Evolutionary conservation across 2,329 filamentous ascomycete genomes (phyloP).

Genomic region (Scleromitrula shiraiana): DNA sequence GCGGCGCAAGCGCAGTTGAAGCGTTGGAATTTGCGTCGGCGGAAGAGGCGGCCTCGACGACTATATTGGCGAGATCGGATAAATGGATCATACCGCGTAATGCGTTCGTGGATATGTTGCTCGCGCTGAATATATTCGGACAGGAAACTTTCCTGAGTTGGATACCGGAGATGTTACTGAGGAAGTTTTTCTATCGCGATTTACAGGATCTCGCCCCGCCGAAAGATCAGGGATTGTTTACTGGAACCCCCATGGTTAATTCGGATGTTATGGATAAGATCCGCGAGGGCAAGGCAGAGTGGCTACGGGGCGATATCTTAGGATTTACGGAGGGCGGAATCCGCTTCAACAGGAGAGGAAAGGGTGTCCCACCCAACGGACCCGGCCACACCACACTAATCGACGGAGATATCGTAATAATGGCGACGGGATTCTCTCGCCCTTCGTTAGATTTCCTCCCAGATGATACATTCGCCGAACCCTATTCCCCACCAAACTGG

Average conservation of each 20-base stretch:
- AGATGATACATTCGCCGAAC: conserved; percentile 60
- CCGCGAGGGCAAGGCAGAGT: conserved; percentile 62
- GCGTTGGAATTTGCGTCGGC: conserved; percentile 70
- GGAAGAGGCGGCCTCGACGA: conserved; percentile 58
- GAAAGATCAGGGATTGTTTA: conserved; percentile 69
- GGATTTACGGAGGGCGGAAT: conserved; percentile 57
- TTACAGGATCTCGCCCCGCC: conserved; percentile 64
- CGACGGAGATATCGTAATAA: conserved; percentile 67
- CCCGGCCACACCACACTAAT: conserved; percentile 60
- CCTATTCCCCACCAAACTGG: conserved; percentile 77
- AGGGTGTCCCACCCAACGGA: conserved; percentile 68
- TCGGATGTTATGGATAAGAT: conserved; percentile 71
- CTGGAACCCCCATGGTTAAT: conserved; percentile 81
- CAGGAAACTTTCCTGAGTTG: conserved; percentile 68
- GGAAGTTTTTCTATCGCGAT: conserved; percentile 76
- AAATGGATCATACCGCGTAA: conserved; percentile 88
- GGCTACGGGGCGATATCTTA: conserved; percentile 75
- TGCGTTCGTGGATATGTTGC: conserved; percentile 60
- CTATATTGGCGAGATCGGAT: conserved; percentile 67
- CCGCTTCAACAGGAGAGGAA: conserved; percentile 60
- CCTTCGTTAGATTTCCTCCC: conserved; percentile 69
- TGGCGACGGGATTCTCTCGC: conserved; percentile 76
- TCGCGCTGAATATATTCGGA: conserved; percentile 72
- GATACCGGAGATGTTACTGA: conserved; percentile 69
- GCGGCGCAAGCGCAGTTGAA: conserved; percentile 74